Evolutionary conservation across 148 eudicot genomes (phyloP).

Genomic region (Rhododendron ferrugineum): DNA sequence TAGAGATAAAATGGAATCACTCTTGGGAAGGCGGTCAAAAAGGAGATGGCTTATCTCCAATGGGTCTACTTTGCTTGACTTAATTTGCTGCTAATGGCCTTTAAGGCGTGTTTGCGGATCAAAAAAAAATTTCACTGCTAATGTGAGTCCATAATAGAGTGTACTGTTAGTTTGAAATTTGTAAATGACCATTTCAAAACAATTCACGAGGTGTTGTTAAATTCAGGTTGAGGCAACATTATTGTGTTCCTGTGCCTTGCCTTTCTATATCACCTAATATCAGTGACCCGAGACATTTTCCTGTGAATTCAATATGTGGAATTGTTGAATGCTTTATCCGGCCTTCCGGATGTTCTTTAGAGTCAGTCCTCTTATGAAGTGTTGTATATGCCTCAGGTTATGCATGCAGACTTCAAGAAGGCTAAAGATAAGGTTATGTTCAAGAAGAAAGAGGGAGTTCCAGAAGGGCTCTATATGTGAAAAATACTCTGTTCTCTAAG

Average conservation of each 20-base stretch:
- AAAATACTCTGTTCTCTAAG: not conserved
- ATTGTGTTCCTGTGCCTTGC: not conserved
- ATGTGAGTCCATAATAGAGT: not conserved
- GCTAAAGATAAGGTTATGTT: constrained; percentile 88
- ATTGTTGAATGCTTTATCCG: not conserved
- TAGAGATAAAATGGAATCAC: not conserved
- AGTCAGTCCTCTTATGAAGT: not conserved
- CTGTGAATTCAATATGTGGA: not conserved
- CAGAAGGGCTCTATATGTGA: constrained; percentile 85
- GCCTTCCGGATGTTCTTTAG: not conserved
- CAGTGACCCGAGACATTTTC: not conserved
- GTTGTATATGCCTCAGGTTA: constrained; percentile 35
- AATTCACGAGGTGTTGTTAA: not conserved
- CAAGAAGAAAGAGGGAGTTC: constrained; percentile 94
- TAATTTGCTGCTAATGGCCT: not conserved
- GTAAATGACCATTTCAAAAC: not conserved
- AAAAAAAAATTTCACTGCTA: not conserved
- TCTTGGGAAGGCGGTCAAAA: too few species aligned
- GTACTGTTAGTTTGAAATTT: not conserved
- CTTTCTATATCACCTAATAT: not conserved
- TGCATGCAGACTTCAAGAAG: constrained; percentile 73
- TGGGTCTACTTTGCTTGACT: not conserved
- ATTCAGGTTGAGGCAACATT: not conserved
- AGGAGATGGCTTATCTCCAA: not conserved
- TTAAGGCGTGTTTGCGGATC: too few species aligned